Conservation (phyloP, 2,329 filamentous ascomycete genomes). For the Paraphaeosphaeria sporulosa region DNA sequence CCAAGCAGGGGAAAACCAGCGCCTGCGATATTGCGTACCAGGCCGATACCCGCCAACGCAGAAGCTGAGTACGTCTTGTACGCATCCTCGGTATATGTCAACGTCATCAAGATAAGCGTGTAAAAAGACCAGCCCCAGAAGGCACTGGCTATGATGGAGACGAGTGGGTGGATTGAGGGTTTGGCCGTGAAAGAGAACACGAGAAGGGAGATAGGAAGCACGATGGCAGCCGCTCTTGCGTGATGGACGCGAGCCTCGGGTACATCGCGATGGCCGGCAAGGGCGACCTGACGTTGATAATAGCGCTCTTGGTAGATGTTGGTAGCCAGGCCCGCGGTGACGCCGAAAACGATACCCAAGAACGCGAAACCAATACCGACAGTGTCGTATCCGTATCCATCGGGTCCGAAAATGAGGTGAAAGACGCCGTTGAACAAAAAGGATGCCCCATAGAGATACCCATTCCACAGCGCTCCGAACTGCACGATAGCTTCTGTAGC, state of each 20-base stretch:
- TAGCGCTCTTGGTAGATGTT: slow-evolving; percentile 56
- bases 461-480: slow-evolving; percentile 59
- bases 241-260: slow-evolving; percentile 55
- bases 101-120: slow-evolving; percentile 59
- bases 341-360: slow-evolving; percentile 51
- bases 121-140: slow-evolving; percentile 62
- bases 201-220: slow-evolving; percentile 44
- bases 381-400: slow-evolving; percentile 53
- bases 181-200: slow-evolving; percentile 48
- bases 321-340: slow-evolving; percentile 53
- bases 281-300: slow-evolving; percentile 48
- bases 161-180: slow-evolving; percentile 44
- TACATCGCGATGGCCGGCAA: slow-evolving; percentile 42
- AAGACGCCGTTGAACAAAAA: slow-evolving; percentile 61
- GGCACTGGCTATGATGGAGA: slow-evolving; percentile 58
- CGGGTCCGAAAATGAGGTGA: slow-evolving; percentile 56
- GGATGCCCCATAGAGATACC: slow-evolving; percentile 58
- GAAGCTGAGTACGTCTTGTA: slow-evolving; percentile 56
- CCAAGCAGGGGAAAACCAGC: slow-evolving; percentile 45
- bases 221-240: slow-evolving; percentile 51
- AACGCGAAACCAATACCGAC: slow-evolving; percentile 53
- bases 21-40: slow-evolving; percentile 49
- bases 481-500: slow-evolving; percentile 58
- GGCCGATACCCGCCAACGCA: slow-evolving; percentile 52
- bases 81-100: slow-evolving; percentile 59